Base-by-base conservation (phyloP, 2,329 filamentous ascomycete species). In the Biscogniauxia marginata region DNA sequence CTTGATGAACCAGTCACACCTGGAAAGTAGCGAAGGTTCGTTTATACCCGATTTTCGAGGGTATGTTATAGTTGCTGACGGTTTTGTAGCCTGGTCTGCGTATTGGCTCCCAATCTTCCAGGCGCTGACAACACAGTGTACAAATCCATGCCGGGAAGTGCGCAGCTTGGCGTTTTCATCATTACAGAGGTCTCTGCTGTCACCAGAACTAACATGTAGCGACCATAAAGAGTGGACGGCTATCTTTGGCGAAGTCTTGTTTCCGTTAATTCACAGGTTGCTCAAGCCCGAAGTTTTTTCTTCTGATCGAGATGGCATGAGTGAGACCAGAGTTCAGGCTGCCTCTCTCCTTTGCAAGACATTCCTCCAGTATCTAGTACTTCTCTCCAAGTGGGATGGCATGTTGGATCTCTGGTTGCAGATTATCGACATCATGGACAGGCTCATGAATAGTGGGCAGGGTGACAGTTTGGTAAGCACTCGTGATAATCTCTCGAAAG, bases 91-190 rank as follows among this genome's bases (percentile, higher is more conserved):
- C 13, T 99, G 95, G 95, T 92, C 91, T 50, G 91, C 95, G 7
- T 99, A 99, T 72, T 99, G 95, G 95, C 87, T 93, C 13, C 95
- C 93, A 1, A 92, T 99, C 22, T 95, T 99, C 74, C 86, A 91
- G 64, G 90, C 91, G 5, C 77, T 99, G 18, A 95, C 90, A 3
- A 86, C 85, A 4, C 95, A 99, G 74, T 97, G 93, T 74, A 90
- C 91, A 53, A 99, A 98, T 70, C 92, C 93, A 0, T 97, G 92
- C 69, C 89, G 93, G 53, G 93, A 97, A 66, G 91, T 99, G 57
- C 87, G 95, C 3, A 90, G 96, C 66, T 84, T 96, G 67, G 91
- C 95, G 1, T 91, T 98, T 65, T 86, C 88, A 7, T 91, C 88
- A 8, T 79, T 99, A 16, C 93, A 98, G 71, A 84, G 93, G 54